Evolutionary conservation across 164 flowering plant genomes (phyloP), one percentile per base, ranked within the genome.

Genomic region (Paratinospora sagittata): DNA sequence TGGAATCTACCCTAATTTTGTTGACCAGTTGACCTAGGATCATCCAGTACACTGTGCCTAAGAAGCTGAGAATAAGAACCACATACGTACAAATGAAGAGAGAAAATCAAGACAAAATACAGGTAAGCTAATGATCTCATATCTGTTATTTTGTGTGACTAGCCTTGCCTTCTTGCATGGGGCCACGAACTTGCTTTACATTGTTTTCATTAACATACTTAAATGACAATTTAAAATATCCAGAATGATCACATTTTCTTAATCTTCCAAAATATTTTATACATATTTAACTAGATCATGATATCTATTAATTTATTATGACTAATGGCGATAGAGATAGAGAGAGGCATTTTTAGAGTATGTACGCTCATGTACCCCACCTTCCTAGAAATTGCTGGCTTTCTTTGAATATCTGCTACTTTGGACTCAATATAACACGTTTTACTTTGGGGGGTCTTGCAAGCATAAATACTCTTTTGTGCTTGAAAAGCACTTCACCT

Each of bases 401-500:
- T 24, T 34, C 33, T 10, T 63, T 30, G 63, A 24, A 68, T 58
- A 52, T 63, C 64, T 64, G 45, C 41, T 27, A 14, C 39, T 23
- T 34, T 69, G 74, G 34, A 58, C 34, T n/a, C 1, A 7, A 21
- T 43, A 45, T 2, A 67, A 10, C 41, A 52, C 41, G 60, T 68
- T 52, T 49, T 68, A 24, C 23, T 23, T 47, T 27, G 13, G 23
- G 0, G 9, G 61, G 3, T 16, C 1, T n/a, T 52, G 0, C 0
- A 5, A 21, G 49, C 23, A 55, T 69, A 69, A 69, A 69, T 69
- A 57, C 30, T 27, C 64, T n/a, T 36, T 26, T 69, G 72, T 24
- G 30, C 47, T 58, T 58, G 33, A 6, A 57, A 69, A 14, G 30
- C 52, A 14, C 37, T 49, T 49, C 49, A 58, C 45, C 30, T 57